These are phyloP conservation scores for Mycocalia duriaeana DNA, from an alignment of 1,284 basidiomycete genomes.

Conservation along the genomic window DNA sequence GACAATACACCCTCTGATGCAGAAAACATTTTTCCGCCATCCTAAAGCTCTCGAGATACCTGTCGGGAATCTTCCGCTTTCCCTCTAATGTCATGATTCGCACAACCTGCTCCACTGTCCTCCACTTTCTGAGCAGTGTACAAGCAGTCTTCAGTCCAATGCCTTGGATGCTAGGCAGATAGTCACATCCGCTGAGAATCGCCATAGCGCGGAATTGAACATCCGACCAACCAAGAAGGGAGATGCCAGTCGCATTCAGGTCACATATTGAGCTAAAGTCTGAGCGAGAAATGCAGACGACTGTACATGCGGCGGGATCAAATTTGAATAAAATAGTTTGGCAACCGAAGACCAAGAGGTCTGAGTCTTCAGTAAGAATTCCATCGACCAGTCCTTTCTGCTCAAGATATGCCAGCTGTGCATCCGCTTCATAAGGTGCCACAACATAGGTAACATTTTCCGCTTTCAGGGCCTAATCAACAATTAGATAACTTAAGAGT, in stretches of 20 bases:
- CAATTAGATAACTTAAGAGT: neutral
- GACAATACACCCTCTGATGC: constrained; percentile 92
- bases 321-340: constrained; percentile 84
- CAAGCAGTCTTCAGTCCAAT: constrained; percentile 96
- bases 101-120: constrained; percentile 85
- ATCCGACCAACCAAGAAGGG: constrained; percentile 86
- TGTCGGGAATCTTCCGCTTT: constrained; percentile 74
- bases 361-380: constrained; percentile 97
- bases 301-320: constrained; percentile 68
- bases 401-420: constrained; percentile 93
- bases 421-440: constrained; percentile 98
- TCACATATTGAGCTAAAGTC: constrained; percentile 72
- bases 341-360: constrained; percentile 96
- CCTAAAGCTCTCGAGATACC: constrained; percentile 69
- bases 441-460: constrained; percentile 85
- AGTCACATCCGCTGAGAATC: constrained; percentile 96
- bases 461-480: constrained; percentile 69
- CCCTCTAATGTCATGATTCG: constrained; percentile 80
- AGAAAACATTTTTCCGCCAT: constrained; percentile 91
- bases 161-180: constrained; percentile 89
- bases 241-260: constrained; percentile 41
- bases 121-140: constrained; percentile 76
- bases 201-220: constrained; percentile 91
- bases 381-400: constrained; percentile 80
- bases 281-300: constrained; percentile 75